Evolutionary conservation across 257 asterid species (phyloP).

Genomic region (Eustoma russellianum): DNA sequence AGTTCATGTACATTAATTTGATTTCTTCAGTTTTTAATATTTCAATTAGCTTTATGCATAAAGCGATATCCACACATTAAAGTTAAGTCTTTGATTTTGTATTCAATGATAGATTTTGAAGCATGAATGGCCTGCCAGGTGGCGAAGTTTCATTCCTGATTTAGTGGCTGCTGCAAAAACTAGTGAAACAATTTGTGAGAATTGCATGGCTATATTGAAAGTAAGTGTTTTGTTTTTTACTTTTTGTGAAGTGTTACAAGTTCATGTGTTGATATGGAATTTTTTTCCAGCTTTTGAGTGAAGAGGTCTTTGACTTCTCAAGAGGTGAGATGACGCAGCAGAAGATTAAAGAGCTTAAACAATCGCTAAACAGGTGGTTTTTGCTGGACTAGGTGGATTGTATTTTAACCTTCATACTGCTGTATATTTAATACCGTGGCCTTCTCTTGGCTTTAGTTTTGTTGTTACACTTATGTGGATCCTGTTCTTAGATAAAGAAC

Average conservation of each 20-base stretch:
- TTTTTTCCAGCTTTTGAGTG: conserved; percentile 84
- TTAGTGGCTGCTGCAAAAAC: conserved; percentile 96
- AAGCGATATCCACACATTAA: neutral
- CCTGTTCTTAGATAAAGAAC: neutral
- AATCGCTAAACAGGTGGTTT: conserved; percentile 77
- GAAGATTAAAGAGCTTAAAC: conserved; percentile 92
- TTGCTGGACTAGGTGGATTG: neutral
- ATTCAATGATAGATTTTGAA: conserved; percentile 61
- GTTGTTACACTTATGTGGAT: neutral
- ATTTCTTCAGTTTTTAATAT: no score
- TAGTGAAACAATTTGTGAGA: conserved; percentile 93
- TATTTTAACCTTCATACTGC: neutral
- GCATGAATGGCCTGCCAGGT: conserved; percentile 98
- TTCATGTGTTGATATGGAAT: conserved; percentile 8
- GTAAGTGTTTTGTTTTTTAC: conserved; percentile 24
- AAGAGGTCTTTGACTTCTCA: conserved; percentile 98
- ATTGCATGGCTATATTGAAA: conserved; percentile 96
- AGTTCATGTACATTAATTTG: neutral
- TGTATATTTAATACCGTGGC: neutral
- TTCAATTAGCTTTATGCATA: no score
- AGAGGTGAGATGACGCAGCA: conserved; percentile 99
- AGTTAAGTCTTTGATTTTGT: neutral
- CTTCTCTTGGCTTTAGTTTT: neutral
- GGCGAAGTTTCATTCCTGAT: conserved; percentile 95
- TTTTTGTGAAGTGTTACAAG: conserved; percentile 1